These are phyloP conservation scores for Adansonia madagascariensis DNA, from an alignment of 441 rosid genomes.

Conservation along the genomic window DNA sequence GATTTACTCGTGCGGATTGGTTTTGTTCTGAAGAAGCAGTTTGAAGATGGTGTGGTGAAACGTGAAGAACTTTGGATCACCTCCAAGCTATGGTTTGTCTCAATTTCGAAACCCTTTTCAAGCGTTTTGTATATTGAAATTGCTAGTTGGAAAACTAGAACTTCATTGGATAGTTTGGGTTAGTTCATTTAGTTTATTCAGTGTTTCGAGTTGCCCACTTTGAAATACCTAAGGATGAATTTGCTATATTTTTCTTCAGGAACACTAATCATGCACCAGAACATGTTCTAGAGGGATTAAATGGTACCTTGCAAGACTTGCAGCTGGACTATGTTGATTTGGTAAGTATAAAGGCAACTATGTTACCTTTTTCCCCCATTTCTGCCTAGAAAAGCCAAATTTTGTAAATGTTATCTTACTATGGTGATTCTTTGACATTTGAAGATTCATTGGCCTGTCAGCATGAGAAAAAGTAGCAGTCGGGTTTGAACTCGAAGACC, in stretches of 20 bases:
- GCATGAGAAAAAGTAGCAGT: slow-evolving; percentile 45
- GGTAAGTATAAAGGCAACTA: slow-evolving; percentile 36
- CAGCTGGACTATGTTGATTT: slow-evolving; percentile 72
- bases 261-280: slow-evolving; percentile 61
- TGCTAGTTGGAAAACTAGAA: not conserved
- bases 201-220: not conserved
- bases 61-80: slow-evolving; percentile 56
- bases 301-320: slow-evolving; percentile 62
- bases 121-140: not conserved
- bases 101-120: slow-evolving; percentile 1
- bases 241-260: slow-evolving; percentile 41
- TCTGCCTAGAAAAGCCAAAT: not conserved
- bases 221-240: not conserved
- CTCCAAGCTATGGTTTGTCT: slow-evolving; percentile 52
- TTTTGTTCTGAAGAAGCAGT: slow-evolving; percentile 49
- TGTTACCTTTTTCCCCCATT: not conserved
- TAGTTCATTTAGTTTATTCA: not conserved
- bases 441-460: slow-evolving; percentile 58
- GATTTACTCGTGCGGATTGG: slow-evolving; percentile 44
- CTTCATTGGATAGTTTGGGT: no score
- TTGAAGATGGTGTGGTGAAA: slow-evolving; percentile 46
- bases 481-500: slow-evolving; percentile 36
- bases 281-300: slow-evolving; percentile 58
- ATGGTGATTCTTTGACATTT: not conserved
- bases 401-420: not conserved